phyloP scores from a whole-genome alignment of 2,329 filamentous ascomycete genomes.

The Fusarium subtropicale region DNA sequence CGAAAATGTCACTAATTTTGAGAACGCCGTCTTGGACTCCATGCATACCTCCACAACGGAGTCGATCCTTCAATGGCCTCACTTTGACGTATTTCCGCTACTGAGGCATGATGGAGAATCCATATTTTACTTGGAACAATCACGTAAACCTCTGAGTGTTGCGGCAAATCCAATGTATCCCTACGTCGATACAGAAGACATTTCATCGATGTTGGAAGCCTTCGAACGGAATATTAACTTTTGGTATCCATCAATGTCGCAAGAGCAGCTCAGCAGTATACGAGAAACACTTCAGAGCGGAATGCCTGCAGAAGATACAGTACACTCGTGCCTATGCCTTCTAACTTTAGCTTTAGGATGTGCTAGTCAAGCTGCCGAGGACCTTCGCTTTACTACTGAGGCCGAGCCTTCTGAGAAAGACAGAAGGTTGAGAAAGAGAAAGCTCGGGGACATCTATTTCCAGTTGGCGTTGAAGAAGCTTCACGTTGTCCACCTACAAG shows the following conservation, averaged over 20 bases:
- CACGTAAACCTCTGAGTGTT: slow-evolving; percentile 52
- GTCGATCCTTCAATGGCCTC: slow-evolving; percentile 63
- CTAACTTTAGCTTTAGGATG: slow-evolving; percentile 62
- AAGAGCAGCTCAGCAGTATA: slow-evolving; percentile 51
- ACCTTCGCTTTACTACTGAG: slow-evolving; percentile 37
- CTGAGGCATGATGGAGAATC: slow-evolving; percentile 57
- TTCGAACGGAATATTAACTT: slow-evolving; percentile 63
- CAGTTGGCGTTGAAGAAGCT: slow-evolving; percentile 60
- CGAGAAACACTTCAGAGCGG: slow-evolving; percentile 50
- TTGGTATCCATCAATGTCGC: slow-evolving; percentile 64
- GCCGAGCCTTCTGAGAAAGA: slow-evolving; percentile 48
- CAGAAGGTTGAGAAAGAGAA: slow-evolving; percentile 48
- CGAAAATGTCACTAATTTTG: slow-evolving; percentile 48
- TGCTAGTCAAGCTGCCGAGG: slow-evolving; percentile 55
- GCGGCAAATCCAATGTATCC: slow-evolving; percentile 55
- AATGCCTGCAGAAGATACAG: slow-evolving; percentile 52
- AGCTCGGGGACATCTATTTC: slow-evolving; percentile 58
- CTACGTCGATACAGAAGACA: slow-evolving; percentile 56
- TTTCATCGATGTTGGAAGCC: slow-evolving; percentile 55
- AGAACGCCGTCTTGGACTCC: slow-evolving; percentile 62
- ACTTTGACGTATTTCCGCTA: slow-evolving; percentile 59
- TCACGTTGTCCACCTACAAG: slow-evolving; percentile 59
- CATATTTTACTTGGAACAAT: slow-evolving; percentile 62
- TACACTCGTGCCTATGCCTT: slow-evolving; percentile 57
- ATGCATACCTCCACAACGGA: slow-evolving; percentile 64